A percentile compares a stretch with the other conserved stretches of the same genome.
Evolutionary conservation across 108 stramenopile genomes (phyloP).

Genomic region (Poteriospumella lacustris): DNA sequence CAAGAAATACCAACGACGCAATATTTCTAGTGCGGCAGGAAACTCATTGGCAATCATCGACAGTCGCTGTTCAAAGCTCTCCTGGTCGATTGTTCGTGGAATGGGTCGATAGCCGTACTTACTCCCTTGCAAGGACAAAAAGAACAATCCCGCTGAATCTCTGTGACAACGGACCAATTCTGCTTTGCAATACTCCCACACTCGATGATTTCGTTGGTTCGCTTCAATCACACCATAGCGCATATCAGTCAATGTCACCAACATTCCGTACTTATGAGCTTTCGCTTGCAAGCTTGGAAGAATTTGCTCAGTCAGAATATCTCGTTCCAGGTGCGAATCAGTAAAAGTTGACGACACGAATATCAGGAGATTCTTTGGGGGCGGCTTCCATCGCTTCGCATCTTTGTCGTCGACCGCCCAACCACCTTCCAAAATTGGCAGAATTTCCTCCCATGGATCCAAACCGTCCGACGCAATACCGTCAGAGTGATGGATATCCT

Average conservation of each 20-base stretch:
- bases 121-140: background rate
- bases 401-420: too few species aligned
- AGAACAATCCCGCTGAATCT: slow-evolving; percentile 4
- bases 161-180: background rate
- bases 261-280: background rate
- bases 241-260: background rate
- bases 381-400: background rate
- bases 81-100: too few species aligned
- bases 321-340: background rate
- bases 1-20: too few species aligned
- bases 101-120: slow-evolving; percentile 16
- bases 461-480: too few species aligned
- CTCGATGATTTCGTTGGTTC: background rate
- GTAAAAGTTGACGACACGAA: background rate
- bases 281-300: background rate
- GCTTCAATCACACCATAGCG: background rate
- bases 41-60: too few species aligned
- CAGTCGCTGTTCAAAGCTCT: too few species aligned
- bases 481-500: too few species aligned
- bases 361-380: background rate
- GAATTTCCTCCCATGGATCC: too few species aligned
- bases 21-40: too few species aligned
- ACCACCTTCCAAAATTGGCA: too few species aligned
- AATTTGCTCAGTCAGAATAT: background rate
- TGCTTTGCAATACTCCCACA: background rate